Conservation (phyloP, 2,329 filamentous ascomycete genomes). For the Plectosphaerella sp. region DNA sequence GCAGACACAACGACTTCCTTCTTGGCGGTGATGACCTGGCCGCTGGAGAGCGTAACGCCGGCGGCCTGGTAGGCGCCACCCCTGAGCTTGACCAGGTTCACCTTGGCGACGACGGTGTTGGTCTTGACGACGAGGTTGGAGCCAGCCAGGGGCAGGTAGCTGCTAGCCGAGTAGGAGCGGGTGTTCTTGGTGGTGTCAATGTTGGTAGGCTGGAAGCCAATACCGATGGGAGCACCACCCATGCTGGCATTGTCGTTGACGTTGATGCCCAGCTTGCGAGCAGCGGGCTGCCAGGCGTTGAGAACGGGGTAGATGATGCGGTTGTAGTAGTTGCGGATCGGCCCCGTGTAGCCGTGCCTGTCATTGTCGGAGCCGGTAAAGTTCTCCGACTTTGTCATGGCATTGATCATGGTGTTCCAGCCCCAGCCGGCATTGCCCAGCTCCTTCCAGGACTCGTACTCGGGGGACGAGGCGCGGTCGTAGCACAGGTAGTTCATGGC, state of each 20-base stretch:
- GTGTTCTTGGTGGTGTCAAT: constrained; percentile 25
- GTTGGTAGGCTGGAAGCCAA: constrained; percentile 22
- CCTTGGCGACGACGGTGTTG: constrained; percentile 23
- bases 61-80: background rate
- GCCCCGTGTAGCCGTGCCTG: constrained; percentile 13
- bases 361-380: constrained; percentile 16
- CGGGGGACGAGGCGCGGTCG: constrained; percentile 26
- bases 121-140: constrained; percentile 30
- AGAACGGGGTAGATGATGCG: constrained; percentile 7
- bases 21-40: constrained; percentile 1
- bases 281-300: constrained; percentile 9
- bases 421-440: constrained; percentile 29
- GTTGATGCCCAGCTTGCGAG: constrained; percentile 2
- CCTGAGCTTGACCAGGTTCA: constrained; percentile 11
- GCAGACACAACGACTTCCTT: constrained; percentile 9
- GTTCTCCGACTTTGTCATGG: constrained; percentile 21
- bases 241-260: constrained; percentile 5
- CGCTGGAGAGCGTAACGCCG: constrained; percentile 3
- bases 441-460: constrained; percentile 32
- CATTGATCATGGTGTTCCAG: constrained; percentile 28
- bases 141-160: constrained; percentile 28
- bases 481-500: constrained; percentile 40
- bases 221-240: constrained; percentile 9
- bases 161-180: constrained; percentile 22
- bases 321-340: constrained; percentile 13